Evolutionary conservation across 1,284 basidiomycete species (phyloP), one percentile per base, ranked within the genome.

Genomic region (Stereum hirsutum): DNA sequence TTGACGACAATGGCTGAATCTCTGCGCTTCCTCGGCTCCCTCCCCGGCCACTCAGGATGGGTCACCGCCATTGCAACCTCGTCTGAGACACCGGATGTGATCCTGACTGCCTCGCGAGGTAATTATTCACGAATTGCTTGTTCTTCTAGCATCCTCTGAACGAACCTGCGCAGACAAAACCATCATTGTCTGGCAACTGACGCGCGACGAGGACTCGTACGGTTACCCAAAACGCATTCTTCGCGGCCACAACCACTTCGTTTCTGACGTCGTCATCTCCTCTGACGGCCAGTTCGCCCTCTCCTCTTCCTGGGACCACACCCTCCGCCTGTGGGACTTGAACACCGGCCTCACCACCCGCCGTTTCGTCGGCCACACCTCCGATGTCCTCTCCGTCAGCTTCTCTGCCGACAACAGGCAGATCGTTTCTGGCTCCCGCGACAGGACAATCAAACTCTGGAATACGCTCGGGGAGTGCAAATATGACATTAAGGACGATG

Each of bases 401-500:
- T 96, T 96, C 81, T 92, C 88, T 52, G 92, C 92, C 51, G 93
- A 95, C 70, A 96, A 96, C 82, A 76, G 92, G 62, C 95, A 99
- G 69, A 99, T 99, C 64, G 96, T 99, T 54, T 97, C 93, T 48
- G 96, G 93, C 47, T 94, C 92, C 52, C 89, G 96, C 57, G 96
- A 99, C 80, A 78, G 77, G 65, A 87, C 88, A 44, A 99, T 99
- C 78, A 99, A 99, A 71, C 89, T 99, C 61, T 99, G 96, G 96
- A 99, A 99, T 76, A 99, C 96, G 52, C 85, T 99, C 53, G 96
- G 96, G 63, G 96, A 99, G 72, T 99, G 96, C 80, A 99, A 99
- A 70, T 99, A 93, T 68, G 91, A 98, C 69, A 99, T 99, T 70
- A 91, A 92, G 72, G 95, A 99, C 58, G 96, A 99, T 57, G 93